A percentile compares a stretch with the other conserved stretches of the same genome.
Evolutionary conservation across 768 basidiomycete genomes (phyloP).

Genomic region (Russula lepida): DNA sequence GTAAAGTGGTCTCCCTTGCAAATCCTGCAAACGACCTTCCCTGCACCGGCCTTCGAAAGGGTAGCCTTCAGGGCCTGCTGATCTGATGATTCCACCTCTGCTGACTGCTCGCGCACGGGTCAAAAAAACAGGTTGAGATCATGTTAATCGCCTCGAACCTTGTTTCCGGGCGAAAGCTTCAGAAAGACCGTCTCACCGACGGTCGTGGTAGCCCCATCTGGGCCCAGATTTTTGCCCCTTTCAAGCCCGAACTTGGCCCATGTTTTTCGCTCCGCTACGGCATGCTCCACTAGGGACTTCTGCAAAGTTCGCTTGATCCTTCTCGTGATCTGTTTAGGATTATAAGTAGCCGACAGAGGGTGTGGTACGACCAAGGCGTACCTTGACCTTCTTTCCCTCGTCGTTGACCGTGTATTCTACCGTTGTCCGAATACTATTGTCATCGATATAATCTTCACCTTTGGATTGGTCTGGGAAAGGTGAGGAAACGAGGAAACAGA

Average conservation of each 20-base stretch:
- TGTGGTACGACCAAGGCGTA: conserved; percentile 28
- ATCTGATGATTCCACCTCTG: conserved; percentile 58
- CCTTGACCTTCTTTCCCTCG: conserved; percentile 93
- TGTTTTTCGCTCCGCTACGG: conserved; percentile 86
- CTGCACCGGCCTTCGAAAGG: conserved; percentile 65
- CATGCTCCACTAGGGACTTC: conserved; percentile 88
- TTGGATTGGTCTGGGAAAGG: conserved; percentile 38
- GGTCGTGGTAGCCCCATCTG: conserved; percentile 89
- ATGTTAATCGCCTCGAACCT: background rate
- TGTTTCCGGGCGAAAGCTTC: conserved; percentile 35
- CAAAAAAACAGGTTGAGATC: background rate
- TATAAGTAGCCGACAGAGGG: background rate
- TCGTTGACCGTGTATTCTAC: conserved; percentile 50
- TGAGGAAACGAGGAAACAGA: background rate
- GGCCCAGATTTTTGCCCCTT: conserved; percentile 77
- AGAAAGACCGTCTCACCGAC: conserved; percentile 69
- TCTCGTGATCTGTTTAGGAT: conserved; percentile 63
- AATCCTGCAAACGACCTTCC: conserved; percentile 85
- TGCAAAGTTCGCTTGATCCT: conserved; percentile 80
- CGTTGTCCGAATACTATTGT: conserved; percentile 48
- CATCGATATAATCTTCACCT: conserved; percentile 67
- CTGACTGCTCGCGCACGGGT: conserved; percentile 31
- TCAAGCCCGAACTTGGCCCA: conserved; percentile 95
- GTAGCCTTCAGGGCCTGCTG: conserved; percentile 60
- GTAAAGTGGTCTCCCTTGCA: conserved; percentile 98